Percentiles rank a stretch among this genome's conserved stretches.
Evolutionary conservation across 225 moss, liverwort and hornwort species (phyloP).

Genomic region (Marchantia polymorpha): DNA sequence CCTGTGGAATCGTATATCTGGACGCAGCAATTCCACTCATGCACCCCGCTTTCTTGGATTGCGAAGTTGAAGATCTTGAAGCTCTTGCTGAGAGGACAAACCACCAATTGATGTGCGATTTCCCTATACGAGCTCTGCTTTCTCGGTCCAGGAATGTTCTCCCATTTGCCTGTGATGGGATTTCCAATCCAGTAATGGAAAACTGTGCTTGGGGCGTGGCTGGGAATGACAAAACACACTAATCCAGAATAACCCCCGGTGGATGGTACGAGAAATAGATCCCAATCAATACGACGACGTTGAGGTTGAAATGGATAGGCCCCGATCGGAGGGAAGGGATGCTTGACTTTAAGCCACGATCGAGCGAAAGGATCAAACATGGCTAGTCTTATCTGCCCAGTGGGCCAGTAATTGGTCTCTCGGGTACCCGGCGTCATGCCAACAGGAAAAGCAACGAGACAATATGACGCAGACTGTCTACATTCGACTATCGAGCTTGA

Average conservation of each 20-base stretch:
- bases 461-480: conserved; percentile 1
- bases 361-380: conserved; percentile 1
- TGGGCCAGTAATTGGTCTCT: conserved; percentile 1
- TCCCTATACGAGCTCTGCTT: conserved; percentile 3
- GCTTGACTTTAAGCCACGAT: not conserved
- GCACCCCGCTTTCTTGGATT: not conserved
- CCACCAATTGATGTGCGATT: conserved; percentile 1
- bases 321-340: conserved; percentile 3
- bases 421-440: conserved; percentile 7
- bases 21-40: conserved; percentile 3
- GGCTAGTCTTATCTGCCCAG: conserved; percentile 3
- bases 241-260: not conserved
- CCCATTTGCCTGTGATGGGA: not conserved
- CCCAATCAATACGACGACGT: conserved; percentile 3
- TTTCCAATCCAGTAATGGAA: not conserved
- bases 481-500: not conserved
- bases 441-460: conserved; percentile 10
- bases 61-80: conserved; percentile 5
- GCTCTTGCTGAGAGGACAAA: conserved; percentile 1
- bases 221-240: conserved; percentile 1
- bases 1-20: not conserved
- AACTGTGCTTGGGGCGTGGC: conserved; percentile 2
- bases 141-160: not conserved
- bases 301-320: conserved; percentile 5
- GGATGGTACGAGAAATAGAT: not conserved